Base-by-base conservation (phyloP, 371 early-diverging fungal species). In the Nosema muscidifuracis region DNA sequence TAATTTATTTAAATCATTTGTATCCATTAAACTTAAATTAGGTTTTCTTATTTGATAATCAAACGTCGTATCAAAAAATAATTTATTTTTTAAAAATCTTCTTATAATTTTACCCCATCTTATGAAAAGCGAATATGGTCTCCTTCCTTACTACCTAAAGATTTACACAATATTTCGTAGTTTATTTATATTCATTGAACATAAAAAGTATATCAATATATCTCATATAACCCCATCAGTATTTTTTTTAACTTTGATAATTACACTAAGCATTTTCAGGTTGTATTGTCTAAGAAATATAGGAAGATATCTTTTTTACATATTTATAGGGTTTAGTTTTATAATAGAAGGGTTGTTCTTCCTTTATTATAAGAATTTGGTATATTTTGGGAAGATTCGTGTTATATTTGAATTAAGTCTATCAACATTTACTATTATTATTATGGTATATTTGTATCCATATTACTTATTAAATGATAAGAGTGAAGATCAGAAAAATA, bases 401-500 rank as follows among this genome's bases (percentile, higher is more conserved):
- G 7, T 57, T 1, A 26, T 50, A 10, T 28, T 69, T 16, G 69
- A 60, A 33, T 1, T 56, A 10, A 51, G 4, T 1, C 2, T 67
- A n/a, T 22, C 42, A 36, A 1, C 22, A 18, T 44, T 60, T 47
- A 50, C 4, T 15, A n/a, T 69, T 9, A 3, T 13, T 13, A 15
- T 12, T 7, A 69, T 69, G 69, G 24, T 69, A 1, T 69, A 53
- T 60, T 50, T 69, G 15, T 60, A 69, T 60, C 69, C 69, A 20
- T 69, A 47, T 40, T 69, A 69, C 26, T 28, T 69, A 15, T 9
- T 66, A 10, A 36, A n/a, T n/a, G n/a, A n/a, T n/a, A n/a, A n/a
- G n/a, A n/a, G n/a, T n/a, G n/a, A n/a, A n/a, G n/a, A n/a, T n/a
- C n/a, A n/a, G n/a, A n/a, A n/a, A n/a, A n/a, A n/a, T n/a, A n/a